Evolutionary conservation across 345 rosid species (phyloP), one percentile per base, ranked within the genome.

Genomic region (Arabidopsis thaliana): DNA sequence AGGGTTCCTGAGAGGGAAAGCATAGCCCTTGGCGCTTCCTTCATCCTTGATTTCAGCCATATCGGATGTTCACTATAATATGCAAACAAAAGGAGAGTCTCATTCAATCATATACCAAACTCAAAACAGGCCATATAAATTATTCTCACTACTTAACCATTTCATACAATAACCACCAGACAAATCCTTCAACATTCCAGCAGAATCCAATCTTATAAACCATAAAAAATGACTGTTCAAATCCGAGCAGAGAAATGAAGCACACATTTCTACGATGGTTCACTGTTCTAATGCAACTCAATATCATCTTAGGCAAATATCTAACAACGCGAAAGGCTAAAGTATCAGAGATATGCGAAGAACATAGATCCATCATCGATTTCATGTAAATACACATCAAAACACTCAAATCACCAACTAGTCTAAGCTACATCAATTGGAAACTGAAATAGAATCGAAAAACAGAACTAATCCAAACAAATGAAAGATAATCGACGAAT

Each of bases 21-120:
- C 78, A 3, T 78, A 66, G 45, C 12, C 63, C 40, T 56, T 79
- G 58, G 37, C 40, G 3, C 69, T 58, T 36, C 62, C 76, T 82
- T 82, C 86, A 69, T 75, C 87, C 9, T 42, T 72, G 42, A 32
- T 78, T 49, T 75, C 84, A 70, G 86, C 87, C 97, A 94, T 89
- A 8, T 60, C 42, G 69, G 37, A 61, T 45, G 44, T 8, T 22
- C 59, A 61, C 78, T 71, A 16, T 33, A 68, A 73, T 45, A 7
- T 51, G 10, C 46, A 56, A 73, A 7, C 8, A 44, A 72, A 62
- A 33, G 23, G 5, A 58, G 36, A 48, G 16, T 34, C 33, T 34
- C 33, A 4, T 37, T 66, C 45, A 58, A 59, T 30, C 64, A 38
- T 36, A 59, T 50, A 48, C 2, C 33, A 48, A 50, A 48, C 63